These are phyloP conservation scores for Trichophaea hybrida DNA, from an alignment of 2,329 filamentous ascomycete genomes.

Conservation along the genomic window DNA sequence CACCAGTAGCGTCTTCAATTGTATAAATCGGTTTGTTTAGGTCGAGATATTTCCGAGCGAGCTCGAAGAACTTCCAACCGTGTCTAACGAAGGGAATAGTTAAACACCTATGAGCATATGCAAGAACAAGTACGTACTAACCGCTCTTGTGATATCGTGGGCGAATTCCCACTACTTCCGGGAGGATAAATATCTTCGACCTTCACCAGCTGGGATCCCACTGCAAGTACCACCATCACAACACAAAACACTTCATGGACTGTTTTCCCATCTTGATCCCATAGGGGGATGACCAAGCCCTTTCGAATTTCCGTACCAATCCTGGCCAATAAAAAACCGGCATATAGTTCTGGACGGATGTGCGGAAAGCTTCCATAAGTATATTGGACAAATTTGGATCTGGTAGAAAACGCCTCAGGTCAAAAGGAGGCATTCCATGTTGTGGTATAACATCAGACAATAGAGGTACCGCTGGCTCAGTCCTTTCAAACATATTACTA, in stretches of 20 bases:
- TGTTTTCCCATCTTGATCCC: conserved; percentile 17
- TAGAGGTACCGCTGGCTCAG: conserved; percentile 1
- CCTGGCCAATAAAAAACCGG: conserved; percentile 23
- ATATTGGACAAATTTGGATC: conserved; percentile 8
- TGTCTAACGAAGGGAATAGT: conserved; percentile 6
- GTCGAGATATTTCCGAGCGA: conserved; percentile 25
- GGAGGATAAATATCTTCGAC: conserved; percentile 12
- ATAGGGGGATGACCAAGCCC: conserved; percentile 16
- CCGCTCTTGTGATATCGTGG: conserved; percentile 12
- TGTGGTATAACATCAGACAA: neutral
- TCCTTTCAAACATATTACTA: neutral
- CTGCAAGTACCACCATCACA: conserved; percentile 19
- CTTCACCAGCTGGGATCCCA: conserved; percentile 20
- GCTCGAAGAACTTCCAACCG: conserved; percentile 27
- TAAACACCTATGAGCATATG: neutral
- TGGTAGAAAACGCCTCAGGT: conserved; percentile 16
- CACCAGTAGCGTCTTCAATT: conserved; percentile 25
- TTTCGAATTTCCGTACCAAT: conserved; percentile 19
- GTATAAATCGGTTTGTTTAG: conserved; percentile 26
- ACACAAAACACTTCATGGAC: conserved; percentile 22
- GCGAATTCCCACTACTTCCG: conserved; percentile 7
- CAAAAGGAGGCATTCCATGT: conserved; percentile 9
- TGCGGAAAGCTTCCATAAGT: conserved; percentile 17
- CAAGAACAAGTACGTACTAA: conserved; percentile 5
- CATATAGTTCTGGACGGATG: conserved; percentile 17